Evolutionary conservation across 2,329 filamentous ascomycete species (phyloP), one percentile per base, ranked within the genome.

Genomic region (Bipolaris oryzae): DNA sequence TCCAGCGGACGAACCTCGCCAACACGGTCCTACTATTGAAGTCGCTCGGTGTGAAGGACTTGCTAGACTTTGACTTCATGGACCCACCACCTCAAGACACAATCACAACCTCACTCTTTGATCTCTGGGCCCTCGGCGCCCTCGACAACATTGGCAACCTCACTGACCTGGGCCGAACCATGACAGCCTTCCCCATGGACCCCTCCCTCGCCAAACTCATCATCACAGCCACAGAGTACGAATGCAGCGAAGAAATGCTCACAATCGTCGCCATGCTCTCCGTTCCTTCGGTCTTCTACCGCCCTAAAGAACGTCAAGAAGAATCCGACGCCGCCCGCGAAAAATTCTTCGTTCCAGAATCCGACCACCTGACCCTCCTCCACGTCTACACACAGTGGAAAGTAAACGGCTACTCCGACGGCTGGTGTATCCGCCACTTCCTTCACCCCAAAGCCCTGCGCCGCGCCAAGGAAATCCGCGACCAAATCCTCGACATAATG

Each of bases 101-200:
- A 0, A 98, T 99, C 64, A 94, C 92, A 0, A 99, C 95, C 0
- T 97, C 93, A 3, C 87, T 99, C 34, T 99, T 98, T 77, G 95
- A 99, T 69, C 85, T 99, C 0, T 99, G 95, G 95, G 93, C 95
- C 0, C 82, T 99, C 0, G 95, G 95, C 1, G 94, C 95, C 0
- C 79, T 99, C 11, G 92, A 97, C 74, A 97, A 99, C 67, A 84
- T 98, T 15, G 96, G 95, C 34, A 92, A 97, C 64, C 84, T 99
- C 23, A 99, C 95, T 0, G 82, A 86, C 0, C 85, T 99, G 1
- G 95, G 95, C 28, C 87, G 86, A 42, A 93, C 90, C 66, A 99
- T 99, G 95, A 97, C 95, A 23, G 90, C 91, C 1, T 99, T 98
- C 70, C 95, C 95, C 0, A 99, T 99, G 94, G 95, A 99, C 63